These are phyloP conservation scores for Alloteropsis semialata DNA, from an alignment of 176 grass and related monocot species.

Conservation along the genomic window DNA sequence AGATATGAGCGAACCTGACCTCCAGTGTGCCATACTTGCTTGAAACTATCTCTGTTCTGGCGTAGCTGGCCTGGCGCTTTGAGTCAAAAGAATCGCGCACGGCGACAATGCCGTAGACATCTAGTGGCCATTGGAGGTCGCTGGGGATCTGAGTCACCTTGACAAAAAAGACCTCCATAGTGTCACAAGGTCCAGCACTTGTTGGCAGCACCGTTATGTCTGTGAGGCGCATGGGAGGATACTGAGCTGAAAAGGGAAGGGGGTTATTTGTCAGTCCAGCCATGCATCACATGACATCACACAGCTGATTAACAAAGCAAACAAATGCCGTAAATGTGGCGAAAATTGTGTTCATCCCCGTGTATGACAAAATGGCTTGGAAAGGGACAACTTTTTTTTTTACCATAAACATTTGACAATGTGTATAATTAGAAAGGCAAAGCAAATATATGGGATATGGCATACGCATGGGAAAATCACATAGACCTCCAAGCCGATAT, in stretches of 20 bases:
- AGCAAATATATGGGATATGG: no score
- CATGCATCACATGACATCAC: not conserved
- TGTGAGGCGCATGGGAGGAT: not conserved
- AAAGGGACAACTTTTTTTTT: no score
- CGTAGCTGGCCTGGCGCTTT: not conserved
- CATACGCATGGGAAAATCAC: no score
- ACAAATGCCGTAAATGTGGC: no score
- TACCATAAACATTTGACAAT: no score
- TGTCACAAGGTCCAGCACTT: not conserved
- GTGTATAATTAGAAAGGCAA: no score
- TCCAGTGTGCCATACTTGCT: not conserved
- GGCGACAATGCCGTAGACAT: not conserved
- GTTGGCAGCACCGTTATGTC: not conserved
- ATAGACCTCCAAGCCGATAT: no score
- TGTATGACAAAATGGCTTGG: no score
- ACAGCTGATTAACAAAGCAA: not conserved
- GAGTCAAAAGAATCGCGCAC: not conserved
- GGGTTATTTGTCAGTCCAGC: not conserved
- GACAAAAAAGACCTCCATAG: not conserved
- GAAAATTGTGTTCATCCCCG: no score
- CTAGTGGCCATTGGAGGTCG: slow-evolving; percentile 5
- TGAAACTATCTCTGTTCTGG: not conserved
- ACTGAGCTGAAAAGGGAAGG: not conserved
- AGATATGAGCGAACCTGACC: slow-evolving; percentile 8
- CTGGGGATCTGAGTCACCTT: slow-evolving; percentile 3